A percentile compares a stretch with the other conserved stretches of the same genome.
Evolutionary conservation across 2,329 filamentous ascomycete genomes (phyloP).

Genomic region (Biscogniauxia marginata): DNA sequence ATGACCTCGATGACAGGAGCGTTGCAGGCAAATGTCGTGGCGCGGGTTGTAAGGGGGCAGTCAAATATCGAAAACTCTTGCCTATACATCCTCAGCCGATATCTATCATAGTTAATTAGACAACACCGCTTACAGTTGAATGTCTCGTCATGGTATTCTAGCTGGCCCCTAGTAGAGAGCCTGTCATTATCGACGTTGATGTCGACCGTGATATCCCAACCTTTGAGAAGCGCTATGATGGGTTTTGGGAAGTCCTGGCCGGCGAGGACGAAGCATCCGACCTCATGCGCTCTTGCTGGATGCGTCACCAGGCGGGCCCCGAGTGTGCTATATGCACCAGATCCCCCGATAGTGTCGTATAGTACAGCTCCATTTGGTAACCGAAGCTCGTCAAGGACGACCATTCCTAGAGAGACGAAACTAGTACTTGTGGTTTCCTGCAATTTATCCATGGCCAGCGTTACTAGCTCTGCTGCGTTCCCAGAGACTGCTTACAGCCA

Average conservation of each 20-base stretch:
- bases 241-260: conserved; percentile 14
- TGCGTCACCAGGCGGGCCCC: conserved; percentile 10
- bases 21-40: conserved; percentile 9
- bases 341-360: conserved; percentile 32
- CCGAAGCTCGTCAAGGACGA: conserved; percentile 36
- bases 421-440: not conserved
- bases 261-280: conserved; percentile 11
- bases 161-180: conserved; percentile 11
- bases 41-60: conserved; percentile 15
- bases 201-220: conserved; percentile 5
- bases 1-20: conserved; percentile 16
- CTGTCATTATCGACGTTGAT: not conserved
- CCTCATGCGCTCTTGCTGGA: not conserved
- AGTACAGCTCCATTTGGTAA: conserved; percentile 24
- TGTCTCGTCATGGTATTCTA: conserved; percentile 24
- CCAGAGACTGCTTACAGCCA: too few species aligned
- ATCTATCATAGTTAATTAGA: not conserved
- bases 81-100: conserved; percentile 4
- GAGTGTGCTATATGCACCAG: conserved; percentile 27
- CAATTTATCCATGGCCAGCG: not conserved
- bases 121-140: conserved; percentile 26
- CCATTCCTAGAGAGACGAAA: conserved; percentile 34
- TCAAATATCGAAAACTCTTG: conserved; percentile 23
- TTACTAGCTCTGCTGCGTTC: too few species aligned
- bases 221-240: not conserved